A percentile compares a stretch with the other conserved stretches of the same genome.
Conservation (phyloP, 371 early-diverging fungal species). For the Mucor saturninus region DNA sequence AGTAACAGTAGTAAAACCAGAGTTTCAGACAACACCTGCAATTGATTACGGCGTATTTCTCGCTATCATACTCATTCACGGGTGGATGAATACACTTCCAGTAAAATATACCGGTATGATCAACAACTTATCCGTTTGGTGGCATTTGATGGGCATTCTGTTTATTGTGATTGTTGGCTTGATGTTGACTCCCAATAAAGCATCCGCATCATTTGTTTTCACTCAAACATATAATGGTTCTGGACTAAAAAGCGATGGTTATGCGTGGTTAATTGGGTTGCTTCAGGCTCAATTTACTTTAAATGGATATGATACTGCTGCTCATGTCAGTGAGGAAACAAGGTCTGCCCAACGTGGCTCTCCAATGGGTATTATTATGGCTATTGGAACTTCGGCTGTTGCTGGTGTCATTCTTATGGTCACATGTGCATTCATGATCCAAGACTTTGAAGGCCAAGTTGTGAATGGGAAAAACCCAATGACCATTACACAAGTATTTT, state of each 20-base stretch:
- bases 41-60: conserved; percentile 48
- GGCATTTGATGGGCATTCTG: conserved; percentile 46
- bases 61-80: conserved; percentile 48
- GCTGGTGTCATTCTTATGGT: conserved; percentile 64
- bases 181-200: conserved; percentile 43
- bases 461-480: conserved; percentile 46
- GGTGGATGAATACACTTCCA: conserved; percentile 50
- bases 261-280: conserved; percentile 43
- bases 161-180: conserved; percentile 42
- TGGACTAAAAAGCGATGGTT: conserved; percentile 33
- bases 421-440: conserved; percentile 61
- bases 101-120: conserved; percentile 48
- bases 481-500: conserved; percentile 53
- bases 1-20: conserved; percentile 50
- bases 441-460: conserved; percentile 56
- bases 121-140: conserved; percentile 50
- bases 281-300: conserved; percentile 53
- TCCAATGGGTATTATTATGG: conserved; percentile 58
- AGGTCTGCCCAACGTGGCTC: conserved; percentile 57
- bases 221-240: conserved; percentile 38
- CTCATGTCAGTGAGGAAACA: conserved; percentile 75
- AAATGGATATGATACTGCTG: conserved; percentile 70
- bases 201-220: conserved; percentile 52
- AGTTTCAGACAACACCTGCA: conserved; percentile 34
- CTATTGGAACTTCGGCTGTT: conserved; percentile 48